Evolutionary conservation across 768 basidiomycete species (phyloP).

Genomic region (Rhodotorula diobovata): DNA sequence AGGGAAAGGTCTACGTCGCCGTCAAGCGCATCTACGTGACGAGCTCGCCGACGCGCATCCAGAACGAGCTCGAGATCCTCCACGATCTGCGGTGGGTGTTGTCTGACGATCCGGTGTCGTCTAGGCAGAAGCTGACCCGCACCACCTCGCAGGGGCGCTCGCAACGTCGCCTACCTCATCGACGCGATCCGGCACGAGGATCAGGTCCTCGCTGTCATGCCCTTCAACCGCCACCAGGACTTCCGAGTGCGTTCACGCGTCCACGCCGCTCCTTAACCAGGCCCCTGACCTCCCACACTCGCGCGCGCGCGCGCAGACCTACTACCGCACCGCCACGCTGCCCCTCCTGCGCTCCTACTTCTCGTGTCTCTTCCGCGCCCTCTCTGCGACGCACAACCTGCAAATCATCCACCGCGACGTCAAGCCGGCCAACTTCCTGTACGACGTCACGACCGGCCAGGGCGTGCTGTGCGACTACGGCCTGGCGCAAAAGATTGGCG

Average conservation of each 20-base stretch:
- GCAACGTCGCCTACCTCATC: conserved; percentile 87
- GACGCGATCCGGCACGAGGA: conserved; percentile 86
- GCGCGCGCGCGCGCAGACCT: conserved; percentile 53
- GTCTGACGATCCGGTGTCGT: conserved; percentile 39
- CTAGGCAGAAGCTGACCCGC: not conserved
- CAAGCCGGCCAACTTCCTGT: conserved; percentile 96
- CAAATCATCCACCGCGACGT: conserved; percentile 93
- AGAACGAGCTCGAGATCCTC: conserved; percentile 87
- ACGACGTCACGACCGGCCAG: conserved; percentile 72
- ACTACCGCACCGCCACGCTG: conserved; percentile 68
- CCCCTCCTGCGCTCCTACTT: conserved; percentile 78
- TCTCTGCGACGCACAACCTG: conserved; percentile 79
- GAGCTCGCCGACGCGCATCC: conserved; percentile 82
- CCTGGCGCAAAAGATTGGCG: conserved; percentile 61
- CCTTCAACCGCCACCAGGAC: conserved; percentile 85
- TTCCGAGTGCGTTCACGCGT: conserved; percentile 61
- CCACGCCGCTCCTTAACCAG: not conserved
- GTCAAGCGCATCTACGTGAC: conserved; percentile 97
- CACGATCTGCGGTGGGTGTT: conserved; percentile 56
- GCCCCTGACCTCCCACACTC: not conserved
- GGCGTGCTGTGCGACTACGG: conserved; percentile 94
- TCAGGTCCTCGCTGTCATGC: conserved; percentile 90
- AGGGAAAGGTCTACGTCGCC: conserved; percentile 64
- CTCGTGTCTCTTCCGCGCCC: conserved; percentile 79
- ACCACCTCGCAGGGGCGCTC: conserved; percentile 57